Base-by-base conservation (phyloP, 805 yeast genomes). In the Deakozyma indianensis region DNA sequence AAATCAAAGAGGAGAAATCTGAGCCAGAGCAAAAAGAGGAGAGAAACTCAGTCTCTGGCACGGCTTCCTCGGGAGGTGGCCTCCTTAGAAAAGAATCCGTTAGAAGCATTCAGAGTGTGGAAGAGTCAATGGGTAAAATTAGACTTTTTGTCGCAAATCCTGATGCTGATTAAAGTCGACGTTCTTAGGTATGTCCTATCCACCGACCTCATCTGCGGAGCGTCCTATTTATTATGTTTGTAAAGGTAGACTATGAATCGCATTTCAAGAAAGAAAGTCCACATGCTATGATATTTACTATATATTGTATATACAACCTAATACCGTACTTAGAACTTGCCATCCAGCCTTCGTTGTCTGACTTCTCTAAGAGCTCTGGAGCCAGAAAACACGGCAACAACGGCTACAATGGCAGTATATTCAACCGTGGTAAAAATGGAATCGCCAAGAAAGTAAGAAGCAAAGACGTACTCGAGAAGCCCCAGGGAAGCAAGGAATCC, bases 361-460 rank as follows among this genome's bases (percentile, higher is more conserved):
- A 58, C 70, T 45, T 62, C 68, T 56, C 79, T 70, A 54, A 83
- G 70, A 16, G 79, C 80, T 53, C 75, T 73, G n/a, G 83, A 69
- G 14, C 94, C 90, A 44, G 77, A 61, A 57, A 71, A 70, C 40
- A 81, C 57, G 27, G 78, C 65, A 29, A 81, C 70, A 1, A 75
- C 66, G 3, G 71, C 72, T 44, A 80, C 60, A 20, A 75, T 53
- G 9, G 64, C 63, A 21, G 65, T 57, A 50, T 74, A 65, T 52
- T 64, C 64, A 38, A 80, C 56, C 3, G 84, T 73, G 22, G 68
- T 66, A 58, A 80, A 80, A 35, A 80, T 78, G 4, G 79, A 68
- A 20, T 74, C 66, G 21, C 77, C 75, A 52, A 72, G 57, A 60
- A 72, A 80, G 61, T 80, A 80, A 50, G 65, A 67, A 48, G 72